These are phyloP conservation scores for Lentinula aciculospora DNA, from an alignment of 768 basidiomycete genomes.

Conservation along the genomic window DNA sequence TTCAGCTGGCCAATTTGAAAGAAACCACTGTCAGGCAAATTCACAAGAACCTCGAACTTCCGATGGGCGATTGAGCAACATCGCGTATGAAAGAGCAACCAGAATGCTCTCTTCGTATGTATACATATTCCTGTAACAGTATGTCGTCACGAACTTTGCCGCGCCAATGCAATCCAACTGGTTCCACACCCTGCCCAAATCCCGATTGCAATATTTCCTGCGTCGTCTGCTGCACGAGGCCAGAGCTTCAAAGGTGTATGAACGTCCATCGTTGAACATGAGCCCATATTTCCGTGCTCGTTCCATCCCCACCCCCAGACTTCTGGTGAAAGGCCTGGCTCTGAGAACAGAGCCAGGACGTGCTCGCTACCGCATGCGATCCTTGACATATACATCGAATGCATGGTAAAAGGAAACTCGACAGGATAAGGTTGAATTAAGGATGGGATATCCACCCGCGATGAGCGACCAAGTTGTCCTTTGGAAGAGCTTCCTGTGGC, in stretches of 20 bases:
- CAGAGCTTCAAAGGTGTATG: slow-evolving; percentile 46
- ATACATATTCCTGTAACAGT: not conserved
- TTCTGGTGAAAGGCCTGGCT: slow-evolving; percentile 18
- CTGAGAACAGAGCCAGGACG: slow-evolving; percentile 39
- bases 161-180: slow-evolving; percentile 34
- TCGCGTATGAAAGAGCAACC: not conserved
- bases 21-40: slow-evolving; percentile 70
- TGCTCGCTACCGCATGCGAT: slow-evolving; percentile 86
- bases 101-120: not conserved
- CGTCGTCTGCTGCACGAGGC: slow-evolving; percentile 23
- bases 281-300: slow-evolving; percentile 91
- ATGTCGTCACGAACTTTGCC: not conserved
- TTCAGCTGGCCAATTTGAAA: slow-evolving; percentile 65
- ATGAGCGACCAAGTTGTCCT: slow-evolving; percentile 59
- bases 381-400: slow-evolving; percentile 17
- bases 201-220: not conserved
- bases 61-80: slow-evolving; percentile 42
- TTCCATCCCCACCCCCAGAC: slow-evolving; percentile 98
- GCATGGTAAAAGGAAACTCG: slow-evolving; percentile 16
- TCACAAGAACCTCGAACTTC: slow-evolving; percentile 65
- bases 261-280: slow-evolving; percentile 54
- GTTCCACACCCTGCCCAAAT: slow-evolving; percentile 25
- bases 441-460: not conserved
- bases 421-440: slow-evolving; percentile 9
- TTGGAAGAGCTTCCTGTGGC: slow-evolving; percentile 53